Evolutionary conservation across 192 early-diverging fungal species (phyloP), one percentile per base, ranked within the genome.

Genomic region (Thoreauomyces humboldtii): DNA sequence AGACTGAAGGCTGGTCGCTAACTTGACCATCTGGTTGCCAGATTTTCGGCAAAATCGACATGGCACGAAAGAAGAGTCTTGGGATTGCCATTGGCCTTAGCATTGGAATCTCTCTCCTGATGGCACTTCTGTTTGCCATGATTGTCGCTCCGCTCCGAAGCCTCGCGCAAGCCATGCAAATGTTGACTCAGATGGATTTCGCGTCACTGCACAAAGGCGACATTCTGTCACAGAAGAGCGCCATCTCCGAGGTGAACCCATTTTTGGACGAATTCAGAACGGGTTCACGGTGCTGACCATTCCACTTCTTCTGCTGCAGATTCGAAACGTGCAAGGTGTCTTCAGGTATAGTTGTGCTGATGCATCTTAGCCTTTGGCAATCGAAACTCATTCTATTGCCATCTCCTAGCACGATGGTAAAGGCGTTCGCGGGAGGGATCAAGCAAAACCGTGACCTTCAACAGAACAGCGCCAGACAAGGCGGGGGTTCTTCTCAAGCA

Each of bases 151-250:
- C 56, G 21, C 27, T 58, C 12, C 15, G 35, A 5, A 31, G 35
- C 17, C 35, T 58, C 2, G 56, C 56, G 6, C 3, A 35, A 17
- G 56, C 56, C 2, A 58, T 58, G 56, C 19, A 27, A 24, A 14
- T 41, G 5, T 34, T 58, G 7, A 58, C 56, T 19, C 27, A 58
- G n/a, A 7, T 58, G 56, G 56, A 58, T 58, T 58, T 58, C 37
- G 56, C 56, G 27, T 37, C 29, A 4, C 21, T 58, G 56, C 2
- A 58, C 4, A 58, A 58, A 24, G 56, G 56, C 19, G 5, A 58
- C 19, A 38, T 58, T n/a, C 38, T 58, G 37, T 31, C 34, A 2
- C 35, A 35, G 33, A 33, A 41, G 56, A 58, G 56, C 35, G 4
- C 6, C 2, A 58, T 58, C 19, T 24, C 6, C 7, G 56, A 58